These are phyloP conservation scores for Fomitopsis serialis DNA, from an alignment of 768 basidiomycete genomes.

Conservation along the genomic window DNA sequence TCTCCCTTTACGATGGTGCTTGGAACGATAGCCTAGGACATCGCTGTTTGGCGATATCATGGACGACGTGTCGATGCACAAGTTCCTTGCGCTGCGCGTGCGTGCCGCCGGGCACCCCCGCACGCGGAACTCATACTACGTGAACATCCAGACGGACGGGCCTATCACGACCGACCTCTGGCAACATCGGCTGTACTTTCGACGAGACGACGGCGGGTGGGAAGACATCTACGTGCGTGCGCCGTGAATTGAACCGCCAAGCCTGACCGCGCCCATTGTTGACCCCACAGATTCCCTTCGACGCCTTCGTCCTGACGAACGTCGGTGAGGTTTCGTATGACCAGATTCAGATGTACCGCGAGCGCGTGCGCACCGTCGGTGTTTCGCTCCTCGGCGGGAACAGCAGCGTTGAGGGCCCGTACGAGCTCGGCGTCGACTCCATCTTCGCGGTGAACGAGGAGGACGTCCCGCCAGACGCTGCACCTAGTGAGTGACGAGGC, in stretches of 20 bases:
- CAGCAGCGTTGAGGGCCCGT: conserved; percentile 64
- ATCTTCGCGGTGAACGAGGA: conserved; percentile 80
- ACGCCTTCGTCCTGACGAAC: conserved; percentile 70
- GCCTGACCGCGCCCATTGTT: background rate
- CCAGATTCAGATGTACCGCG: conserved; percentile 72
- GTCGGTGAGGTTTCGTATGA: conserved; percentile 62
- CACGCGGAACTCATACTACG: conserved; percentile 82
- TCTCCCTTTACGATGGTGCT: background rate
- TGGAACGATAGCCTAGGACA: conserved; percentile 49
- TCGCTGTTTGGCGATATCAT: conserved; percentile 81
- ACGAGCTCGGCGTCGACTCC: conserved; percentile 78
- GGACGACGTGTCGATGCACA: conserved; percentile 80
- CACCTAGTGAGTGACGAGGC: background rate
- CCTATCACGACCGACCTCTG: conserved; percentile 81
- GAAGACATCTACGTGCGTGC: conserved; percentile 72
- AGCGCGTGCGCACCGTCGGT: conserved; percentile 75
- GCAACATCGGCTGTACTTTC: conserved; percentile 89
- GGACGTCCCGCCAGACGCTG: conserved; percentile 31
- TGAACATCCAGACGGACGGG: conserved; percentile 90
- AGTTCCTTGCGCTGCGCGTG: conserved; percentile 76
- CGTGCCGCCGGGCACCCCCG: conserved; percentile 72
- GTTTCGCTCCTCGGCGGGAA: conserved; percentile 87
- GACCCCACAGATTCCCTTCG: conserved; percentile 68
- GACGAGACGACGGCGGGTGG: conserved; percentile 61
- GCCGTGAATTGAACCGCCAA: background rate